phyloP scores from a whole-genome alignment of 2,329 filamentous ascomycete species.

The Apiospora sp. region DNA sequence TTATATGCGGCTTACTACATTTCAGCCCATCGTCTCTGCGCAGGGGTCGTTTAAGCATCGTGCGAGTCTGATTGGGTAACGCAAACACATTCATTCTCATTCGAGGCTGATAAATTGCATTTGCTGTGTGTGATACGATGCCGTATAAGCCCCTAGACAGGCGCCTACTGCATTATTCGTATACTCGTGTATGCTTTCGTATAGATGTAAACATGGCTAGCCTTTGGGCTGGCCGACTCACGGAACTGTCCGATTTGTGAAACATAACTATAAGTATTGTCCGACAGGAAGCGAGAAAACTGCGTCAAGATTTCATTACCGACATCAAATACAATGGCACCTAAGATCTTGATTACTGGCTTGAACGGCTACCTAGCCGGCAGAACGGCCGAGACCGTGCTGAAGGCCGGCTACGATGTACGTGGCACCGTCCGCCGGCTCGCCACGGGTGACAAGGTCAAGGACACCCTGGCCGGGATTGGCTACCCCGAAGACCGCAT shows the following conservation, averaged over 20 bases:
- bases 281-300: background rate
- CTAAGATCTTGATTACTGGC: slow-evolving; percentile 40
- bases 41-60: background rate
- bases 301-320: background rate
- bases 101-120: background rate
- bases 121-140: background rate
- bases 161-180: background rate
- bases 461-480: slow-evolving; percentile 33
- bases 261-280: too few species aligned
- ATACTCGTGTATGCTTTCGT: background rate
- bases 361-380: slow-evolving; percentile 42
- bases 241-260: background rate
- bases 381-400: slow-evolving; percentile 36
- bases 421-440: slow-evolving; percentile 40
- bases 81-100: background rate
- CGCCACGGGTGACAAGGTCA: slow-evolving; percentile 36
- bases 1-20: background rate
- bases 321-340: slow-evolving; percentile 19
- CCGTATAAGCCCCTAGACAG: background rate
- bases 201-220: background rate
- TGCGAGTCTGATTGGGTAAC: background rate
- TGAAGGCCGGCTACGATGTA: slow-evolving; percentile 38
- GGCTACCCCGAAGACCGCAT: slow-evolving; percentile 33
- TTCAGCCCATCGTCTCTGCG: background rate
- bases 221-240: background rate